These are phyloP conservation scores for Letharia columbiana DNA, from an alignment of 495 filamentous ascomycete genomes.

Conservation along the genomic window DNA sequence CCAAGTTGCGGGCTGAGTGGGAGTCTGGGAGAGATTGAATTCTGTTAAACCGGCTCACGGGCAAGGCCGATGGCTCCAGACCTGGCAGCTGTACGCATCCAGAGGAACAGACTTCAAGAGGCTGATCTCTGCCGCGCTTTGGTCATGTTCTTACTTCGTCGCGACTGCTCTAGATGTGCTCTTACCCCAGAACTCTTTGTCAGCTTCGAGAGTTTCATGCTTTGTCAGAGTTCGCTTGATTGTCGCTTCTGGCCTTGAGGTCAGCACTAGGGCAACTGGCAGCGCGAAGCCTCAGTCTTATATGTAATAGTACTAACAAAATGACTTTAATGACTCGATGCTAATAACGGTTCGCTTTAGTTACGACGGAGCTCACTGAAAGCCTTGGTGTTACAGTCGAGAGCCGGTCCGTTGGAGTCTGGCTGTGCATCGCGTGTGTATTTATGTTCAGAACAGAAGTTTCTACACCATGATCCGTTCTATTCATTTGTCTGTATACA, in stretches of 20 bases:
- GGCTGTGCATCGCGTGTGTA: background rate
- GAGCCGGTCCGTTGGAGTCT: background rate
- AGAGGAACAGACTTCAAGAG: background rate
- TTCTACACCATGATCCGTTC: background rate
- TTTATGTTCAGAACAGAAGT: background rate
- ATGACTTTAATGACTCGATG: background rate
- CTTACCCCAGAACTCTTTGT: background rate
- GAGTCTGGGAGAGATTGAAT: too few relatives aligned
- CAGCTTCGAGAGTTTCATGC: background rate
- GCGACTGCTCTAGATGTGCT: background rate
- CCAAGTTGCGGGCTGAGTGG: too few relatives aligned
- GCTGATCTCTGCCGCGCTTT: background rate
- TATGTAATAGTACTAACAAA: background rate
- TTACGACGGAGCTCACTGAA: too few relatives aligned
- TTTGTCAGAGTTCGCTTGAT: conserved; percentile 14
- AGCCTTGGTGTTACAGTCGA: background rate
- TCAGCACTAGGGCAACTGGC: background rate
- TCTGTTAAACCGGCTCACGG: too few relatives aligned
- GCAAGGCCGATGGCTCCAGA: too few relatives aligned
- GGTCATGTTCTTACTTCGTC: background rate
- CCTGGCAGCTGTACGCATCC: too few relatives aligned
- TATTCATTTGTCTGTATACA: background rate
- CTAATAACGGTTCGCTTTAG: background rate
- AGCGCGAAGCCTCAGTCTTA: background rate
- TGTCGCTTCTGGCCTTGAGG: background rate